A percentile compares a stretch with the other conserved stretches of the same genome.
phyloP scores from a whole-genome alignment of 768 basidiomycete species.

The Podaxis sp. region DNA sequence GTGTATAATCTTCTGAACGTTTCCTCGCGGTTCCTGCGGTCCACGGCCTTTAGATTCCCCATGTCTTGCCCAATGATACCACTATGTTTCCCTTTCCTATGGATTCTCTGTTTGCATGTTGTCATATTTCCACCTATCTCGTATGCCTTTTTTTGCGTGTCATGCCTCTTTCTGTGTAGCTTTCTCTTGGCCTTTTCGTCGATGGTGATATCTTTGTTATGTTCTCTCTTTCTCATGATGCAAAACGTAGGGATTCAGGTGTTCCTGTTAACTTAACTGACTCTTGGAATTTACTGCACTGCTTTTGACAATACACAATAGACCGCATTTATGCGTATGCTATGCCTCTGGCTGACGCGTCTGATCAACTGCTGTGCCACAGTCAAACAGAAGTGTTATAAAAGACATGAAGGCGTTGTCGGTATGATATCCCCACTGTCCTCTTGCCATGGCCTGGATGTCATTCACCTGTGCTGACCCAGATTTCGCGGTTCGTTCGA shows the following conservation, averaged over 20 bases:
- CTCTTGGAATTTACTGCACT: conserved; percentile 15
- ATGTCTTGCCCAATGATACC: conserved; percentile 76
- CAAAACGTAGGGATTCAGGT: conserved; percentile 16
- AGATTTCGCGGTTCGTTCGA: conserved; percentile 57
- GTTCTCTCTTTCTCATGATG: conserved; percentile 19
- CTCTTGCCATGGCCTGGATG: conserved; percentile 29
- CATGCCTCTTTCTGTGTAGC: conserved; percentile 14
- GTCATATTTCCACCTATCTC: conserved; percentile 17
- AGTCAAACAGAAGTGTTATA: neutral
- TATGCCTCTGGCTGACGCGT: neutral
- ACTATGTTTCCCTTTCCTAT: conserved; percentile 41
- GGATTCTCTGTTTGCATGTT: conserved; percentile 31
- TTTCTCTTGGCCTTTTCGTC: conserved; percentile 2
- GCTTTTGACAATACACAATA: conserved; percentile 9
- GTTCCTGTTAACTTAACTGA: conserved; percentile 13
- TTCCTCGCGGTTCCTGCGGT: conserved; percentile 56
- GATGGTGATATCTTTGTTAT: conserved; percentile 8
- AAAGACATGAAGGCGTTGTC: conserved; percentile 1
- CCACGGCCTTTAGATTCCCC: conserved; percentile 66
- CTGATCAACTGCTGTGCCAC: conserved; percentile 14
- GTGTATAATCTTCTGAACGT: conserved; percentile 81
- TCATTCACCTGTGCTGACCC: conserved; percentile 47
- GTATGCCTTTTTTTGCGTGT: conserved; percentile 22
- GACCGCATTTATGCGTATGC: neutral
- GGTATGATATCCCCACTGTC: conserved; percentile 5